Base-by-base conservation (phyloP, 257 asterid species). In the Solanum verrucosum region DNA sequence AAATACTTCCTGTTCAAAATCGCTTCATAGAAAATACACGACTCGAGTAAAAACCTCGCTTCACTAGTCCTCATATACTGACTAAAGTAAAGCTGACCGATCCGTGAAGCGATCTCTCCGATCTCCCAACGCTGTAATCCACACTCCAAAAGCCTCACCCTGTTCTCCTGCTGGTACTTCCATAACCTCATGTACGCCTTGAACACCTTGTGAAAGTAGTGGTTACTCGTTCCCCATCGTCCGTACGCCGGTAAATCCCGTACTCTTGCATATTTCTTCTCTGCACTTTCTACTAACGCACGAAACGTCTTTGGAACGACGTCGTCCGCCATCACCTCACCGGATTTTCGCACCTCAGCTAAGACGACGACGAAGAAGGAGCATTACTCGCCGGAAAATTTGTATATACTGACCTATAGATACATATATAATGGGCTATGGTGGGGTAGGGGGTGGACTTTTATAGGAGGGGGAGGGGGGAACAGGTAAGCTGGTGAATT, bases 61-160 rank as follows among this genome's bases (percentile, higher is more conserved):
- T 97, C 98, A 87, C 99, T 96, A 7, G 98, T 97, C 90, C 99
- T 92, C 95, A 96, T 85, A 88, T 97, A 97, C 98, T 97, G 99
- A 87, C 88, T 93, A 83, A 93, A 95, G 31, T 96, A 97, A 84
- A 97, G 94, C 91, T 97, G 99, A 9, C 99, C 99, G 87, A 97
- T 96, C 84, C 99, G 93, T 31, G 99, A 97, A 34, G 99, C 98
- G 94, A 97, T 97, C 95, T 97, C 99, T 33, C 99, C 99, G 90
- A 97, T 96, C 91, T 97, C 99, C 99, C 98, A 96, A 2, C 99
- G 92, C 91, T 94, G 98, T 27, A 97, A 95, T 52, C 99, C 99
- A 74, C 95, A 93, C 31, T 91, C 96, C 60, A 88, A 90, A 82
- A 97, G 92, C 89, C 90, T 92, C 31, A 88, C 93, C 91, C 99